A percentile compares a stretch with the other conserved stretches of the same genome.
These are phyloP conservation scores for Mycotypha africana DNA, from an alignment of 371 early-diverging fungal genomes.

Conservation along the genomic window DNA sequence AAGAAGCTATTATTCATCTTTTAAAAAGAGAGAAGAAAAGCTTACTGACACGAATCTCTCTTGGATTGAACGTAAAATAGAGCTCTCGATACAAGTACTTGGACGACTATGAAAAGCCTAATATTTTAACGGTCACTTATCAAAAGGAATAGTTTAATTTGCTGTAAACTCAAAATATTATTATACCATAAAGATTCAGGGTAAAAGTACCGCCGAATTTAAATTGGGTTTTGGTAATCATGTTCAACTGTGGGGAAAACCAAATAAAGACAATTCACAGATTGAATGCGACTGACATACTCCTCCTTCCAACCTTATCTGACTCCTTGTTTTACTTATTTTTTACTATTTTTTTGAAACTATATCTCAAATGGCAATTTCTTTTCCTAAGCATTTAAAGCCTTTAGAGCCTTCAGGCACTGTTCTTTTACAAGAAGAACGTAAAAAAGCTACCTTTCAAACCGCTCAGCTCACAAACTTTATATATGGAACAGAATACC, in stretches of 20 bases:
- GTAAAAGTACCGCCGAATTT: constrained; percentile 17
- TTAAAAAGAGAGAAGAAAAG: too few relatives aligned
- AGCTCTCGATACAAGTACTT: constrained; percentile 16
- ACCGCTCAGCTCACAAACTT: constrained; percentile 32
- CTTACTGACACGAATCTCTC: too few relatives aligned
- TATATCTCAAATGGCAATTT: constrained; percentile 14
- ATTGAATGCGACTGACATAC: neutral
- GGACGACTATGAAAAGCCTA: constrained; percentile 37
- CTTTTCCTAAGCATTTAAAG: constrained; percentile 46
- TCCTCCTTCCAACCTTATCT: neutral
- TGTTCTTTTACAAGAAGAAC: constrained; percentile 35
- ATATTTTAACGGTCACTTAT: constrained; percentile 23
- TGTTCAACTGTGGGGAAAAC: constrained; percentile 15
- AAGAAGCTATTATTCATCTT: constrained; percentile 7
- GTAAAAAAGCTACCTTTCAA: constrained; percentile 29
- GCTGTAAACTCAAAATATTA: too few relatives aligned
- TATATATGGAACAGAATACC: constrained; percentile 37
- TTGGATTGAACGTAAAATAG: too few relatives aligned
- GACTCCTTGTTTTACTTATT: neutral
- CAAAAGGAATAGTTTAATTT: too few relatives aligned
- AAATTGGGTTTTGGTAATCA: constrained; percentile 9
- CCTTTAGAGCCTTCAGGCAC: constrained; percentile 52
- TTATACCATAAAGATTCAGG: too few relatives aligned
- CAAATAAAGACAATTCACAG: neutral
- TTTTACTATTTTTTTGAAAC: constrained; percentile 5